These are phyloP conservation scores for Miscanthus sacchariflorus DNA, from an alignment of 202 grass and related monocot genomes.

Conservation along the genomic window DNA sequence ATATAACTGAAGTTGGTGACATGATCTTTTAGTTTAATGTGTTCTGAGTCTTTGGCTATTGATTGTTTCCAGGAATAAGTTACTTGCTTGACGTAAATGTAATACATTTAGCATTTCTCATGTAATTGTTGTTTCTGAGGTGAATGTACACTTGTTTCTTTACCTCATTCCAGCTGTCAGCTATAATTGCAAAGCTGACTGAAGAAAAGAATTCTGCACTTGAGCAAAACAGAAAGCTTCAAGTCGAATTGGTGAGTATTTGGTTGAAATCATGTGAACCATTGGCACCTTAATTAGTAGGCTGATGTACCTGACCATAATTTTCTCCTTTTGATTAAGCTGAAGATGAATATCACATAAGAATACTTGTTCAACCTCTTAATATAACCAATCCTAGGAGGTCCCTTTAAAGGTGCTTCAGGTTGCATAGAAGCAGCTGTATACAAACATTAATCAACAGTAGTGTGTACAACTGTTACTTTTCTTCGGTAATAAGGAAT, in stretches of 20 bases:
- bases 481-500: constrained; percentile 5
- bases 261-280: background rate
- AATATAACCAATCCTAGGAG: background rate
- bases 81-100: constrained; percentile 9
- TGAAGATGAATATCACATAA: constrained; percentile 10
- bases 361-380: constrained; percentile 10
- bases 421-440: constrained; percentile 22
- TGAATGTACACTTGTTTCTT: constrained; percentile 30
- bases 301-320: constrained; percentile 6
- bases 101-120: background rate
- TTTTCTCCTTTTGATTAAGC: constrained; percentile 6
- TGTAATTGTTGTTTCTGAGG: constrained; percentile 11
- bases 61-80: constrained; percentile 21
- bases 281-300: constrained; percentile 17
- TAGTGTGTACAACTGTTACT: constrained; percentile 4
- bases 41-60: constrained; percentile 24
- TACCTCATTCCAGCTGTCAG: constrained; percentile 54
- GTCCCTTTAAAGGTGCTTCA: constrained; percentile 28
- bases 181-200: constrained; percentile 67
- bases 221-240: constrained; percentile 78
- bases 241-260: constrained; percentile 81
- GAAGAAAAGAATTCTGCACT: constrained; percentile 83
- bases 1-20: background rate
- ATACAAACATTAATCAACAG: constrained; percentile 16
- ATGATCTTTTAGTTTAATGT: constrained; percentile 22